These are phyloP conservation scores for Pleurostoma richardsiae DNA, from an alignment of 2,329 filamentous ascomycete species.

Conservation along the genomic window DNA sequence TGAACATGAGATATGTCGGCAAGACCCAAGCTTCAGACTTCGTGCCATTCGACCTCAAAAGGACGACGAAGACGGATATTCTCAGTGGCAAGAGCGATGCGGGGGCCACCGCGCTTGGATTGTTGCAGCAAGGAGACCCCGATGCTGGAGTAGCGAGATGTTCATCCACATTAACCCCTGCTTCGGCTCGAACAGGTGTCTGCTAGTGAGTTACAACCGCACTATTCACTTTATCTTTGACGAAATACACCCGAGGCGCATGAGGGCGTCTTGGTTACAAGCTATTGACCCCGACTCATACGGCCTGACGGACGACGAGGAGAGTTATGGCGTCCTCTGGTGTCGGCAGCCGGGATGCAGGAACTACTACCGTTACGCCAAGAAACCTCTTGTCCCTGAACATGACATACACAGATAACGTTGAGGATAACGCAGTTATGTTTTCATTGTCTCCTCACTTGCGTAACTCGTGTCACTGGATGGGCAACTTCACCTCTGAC, in stretches of 20 bases:
- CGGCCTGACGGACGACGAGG: not conserved
- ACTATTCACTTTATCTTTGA: not conserved
- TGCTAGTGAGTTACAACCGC: not conserved
- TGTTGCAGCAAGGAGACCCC: not conserved
- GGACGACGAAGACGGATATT: too few relatives aligned
- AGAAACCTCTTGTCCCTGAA: too few relatives aligned
- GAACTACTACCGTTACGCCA: constrained; percentile 3
- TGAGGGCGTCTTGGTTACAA: not conserved
- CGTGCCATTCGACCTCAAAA: not conserved
- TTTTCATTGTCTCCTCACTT: too few relatives aligned
- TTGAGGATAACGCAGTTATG: too few relatives aligned
- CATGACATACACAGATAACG: too few relatives aligned
- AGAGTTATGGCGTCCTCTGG: not conserved
- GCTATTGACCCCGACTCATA: constrained; percentile 1
- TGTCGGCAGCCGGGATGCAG: not conserved
- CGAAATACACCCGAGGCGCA: not conserved
- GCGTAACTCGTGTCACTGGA: too few relatives aligned
- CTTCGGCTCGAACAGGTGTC: not conserved
- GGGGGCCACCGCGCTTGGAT: too few relatives aligned
- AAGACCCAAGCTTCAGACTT: not conserved
- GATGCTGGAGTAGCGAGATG: not conserved
- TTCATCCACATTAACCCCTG: not conserved
- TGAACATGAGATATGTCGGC: not conserved
- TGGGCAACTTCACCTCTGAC: too few relatives aligned
- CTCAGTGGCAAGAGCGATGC: too few relatives aligned